phyloP scores from a whole-genome alignment of 192 early-diverging fungal genomes.

The Entomortierella lignicola region DNA sequence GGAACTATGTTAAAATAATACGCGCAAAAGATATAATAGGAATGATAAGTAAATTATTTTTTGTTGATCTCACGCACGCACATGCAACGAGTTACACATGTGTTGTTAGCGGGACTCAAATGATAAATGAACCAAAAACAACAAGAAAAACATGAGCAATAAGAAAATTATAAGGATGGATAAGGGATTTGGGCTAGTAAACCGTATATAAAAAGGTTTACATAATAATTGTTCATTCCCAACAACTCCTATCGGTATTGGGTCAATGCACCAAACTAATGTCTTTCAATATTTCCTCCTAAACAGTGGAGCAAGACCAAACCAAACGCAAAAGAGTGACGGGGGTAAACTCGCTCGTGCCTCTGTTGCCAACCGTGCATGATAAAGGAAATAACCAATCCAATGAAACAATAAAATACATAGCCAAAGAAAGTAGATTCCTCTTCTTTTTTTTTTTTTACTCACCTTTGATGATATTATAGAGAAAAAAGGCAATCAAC shows the following conservation, averaged over 20 bases:
- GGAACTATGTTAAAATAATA: constrained; percentile 55
- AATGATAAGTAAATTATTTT: constrained; percentile 6
- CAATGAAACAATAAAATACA: not conserved
- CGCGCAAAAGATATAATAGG: not conserved
- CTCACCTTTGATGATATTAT: constrained; percentile 72
- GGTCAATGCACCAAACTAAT: no score
- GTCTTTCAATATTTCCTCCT: no score
- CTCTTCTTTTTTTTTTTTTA: not conserved
- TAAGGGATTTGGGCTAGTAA: no score
- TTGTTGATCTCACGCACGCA: not conserved
- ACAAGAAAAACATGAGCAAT: not conserved
- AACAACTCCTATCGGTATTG: no score
- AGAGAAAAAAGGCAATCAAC: constrained; percentile 68
- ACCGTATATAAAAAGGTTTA: no score
- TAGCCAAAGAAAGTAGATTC: not conserved
- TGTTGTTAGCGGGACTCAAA: constrained; percentile 18
- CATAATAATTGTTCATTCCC: no score
- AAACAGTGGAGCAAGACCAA: no score
- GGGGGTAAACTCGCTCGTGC: not conserved
- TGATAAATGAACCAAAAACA: not conserved
- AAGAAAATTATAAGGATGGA: not conserved
- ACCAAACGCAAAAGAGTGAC: not conserved
- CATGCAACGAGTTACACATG: constrained; percentile 2
- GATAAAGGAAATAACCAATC: no score
- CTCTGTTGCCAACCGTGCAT: not conserved